A percentile compares a stretch with the other conserved stretches of the same genome.
Conservation (phyloP, 2,329 filamentous ascomycete genomes). For the Knufia petricola region DNA sequence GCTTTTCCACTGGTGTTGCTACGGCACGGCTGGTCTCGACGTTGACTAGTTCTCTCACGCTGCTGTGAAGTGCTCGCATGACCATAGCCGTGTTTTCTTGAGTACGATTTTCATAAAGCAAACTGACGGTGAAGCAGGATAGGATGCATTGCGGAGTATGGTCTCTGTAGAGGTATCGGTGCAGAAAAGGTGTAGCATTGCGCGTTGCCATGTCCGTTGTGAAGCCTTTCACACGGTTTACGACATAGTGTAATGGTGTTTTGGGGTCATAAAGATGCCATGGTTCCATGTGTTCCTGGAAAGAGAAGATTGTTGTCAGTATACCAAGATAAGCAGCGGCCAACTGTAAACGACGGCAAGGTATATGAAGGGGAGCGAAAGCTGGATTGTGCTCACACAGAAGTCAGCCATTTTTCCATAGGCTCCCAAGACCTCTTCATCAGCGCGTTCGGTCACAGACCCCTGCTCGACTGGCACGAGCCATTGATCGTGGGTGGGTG, state of each 20-base stretch:
- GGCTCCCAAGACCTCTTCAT: constrained; percentile 3
- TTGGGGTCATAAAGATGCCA: constrained; percentile 6
- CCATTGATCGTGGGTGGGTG: not conserved
- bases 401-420: constrained; percentile 2
- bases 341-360: not conserved
- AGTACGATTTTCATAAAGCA: constrained; percentile 3
- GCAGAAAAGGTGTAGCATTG: constrained; percentile 3
- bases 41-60: constrained; percentile 1
- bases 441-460: not conserved
- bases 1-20: no score
- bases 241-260: not conserved
- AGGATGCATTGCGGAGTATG: constrained; percentile 3
- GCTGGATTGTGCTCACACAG: not conserved
- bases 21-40: not conserved
- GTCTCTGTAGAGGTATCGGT: constrained; percentile 5
- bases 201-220: not conserved
- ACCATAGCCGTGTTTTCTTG: not conserved
- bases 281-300: not conserved
- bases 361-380: not conserved
- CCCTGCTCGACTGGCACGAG: not conserved
- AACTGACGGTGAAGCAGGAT: constrained; percentile 5
- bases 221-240: constrained; percentile 4
- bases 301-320: not conserved
- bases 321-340: not conserved
- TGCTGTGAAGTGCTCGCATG: not conserved